Conservation (phyloP, 805 yeast genomes). For the Nakazawaea peltata region DNA sequence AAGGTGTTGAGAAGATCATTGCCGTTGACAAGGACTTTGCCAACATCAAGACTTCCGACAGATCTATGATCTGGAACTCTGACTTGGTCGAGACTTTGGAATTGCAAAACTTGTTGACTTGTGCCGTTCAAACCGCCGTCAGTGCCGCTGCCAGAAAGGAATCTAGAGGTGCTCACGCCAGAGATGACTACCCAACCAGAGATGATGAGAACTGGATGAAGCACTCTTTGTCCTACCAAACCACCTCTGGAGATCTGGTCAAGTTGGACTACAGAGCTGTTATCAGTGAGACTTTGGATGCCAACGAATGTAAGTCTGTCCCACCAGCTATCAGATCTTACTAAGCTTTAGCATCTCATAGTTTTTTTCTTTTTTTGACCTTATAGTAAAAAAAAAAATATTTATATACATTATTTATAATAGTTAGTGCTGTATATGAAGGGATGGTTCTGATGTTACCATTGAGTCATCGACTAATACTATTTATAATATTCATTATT, state of each 20-base stretch:
- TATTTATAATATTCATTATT: too few relatives aligned
- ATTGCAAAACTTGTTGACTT: constrained; percentile 90
- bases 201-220: constrained; percentile 97
- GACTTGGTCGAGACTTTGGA: constrained; percentile 95
- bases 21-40: constrained; percentile 67
- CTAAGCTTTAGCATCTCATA: constrained; percentile 32
- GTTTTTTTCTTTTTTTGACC: neutral
- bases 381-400: neutral
- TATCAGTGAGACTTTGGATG: constrained; percentile 78
- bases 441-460: too few relatives aligned
- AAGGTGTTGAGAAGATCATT: constrained; percentile 76
- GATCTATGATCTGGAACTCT: constrained; percentile 98
- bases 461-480: too few relatives aligned
- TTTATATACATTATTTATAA: neutral
- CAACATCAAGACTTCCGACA: constrained; percentile 81
- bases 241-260: constrained; percentile 59
- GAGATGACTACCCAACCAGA: constrained; percentile 95
- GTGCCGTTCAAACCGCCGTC: constrained; percentile 93
- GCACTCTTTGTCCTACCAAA: constrained; percentile 93
- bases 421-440: too few relatives aligned
- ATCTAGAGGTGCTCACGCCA: constrained; percentile 99
- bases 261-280: constrained; percentile 81
- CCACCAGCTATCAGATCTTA: constrained; percentile 97
- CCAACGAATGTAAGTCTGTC: constrained; percentile 85
- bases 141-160: constrained; percentile 94